Percentiles rank a stretch among this genome's conserved stretches.
These are phyloP conservation scores for Davidsoniella eucalypti DNA, from an alignment of 2,329 filamentous ascomycete species.

Conservation along the genomic window DNA sequence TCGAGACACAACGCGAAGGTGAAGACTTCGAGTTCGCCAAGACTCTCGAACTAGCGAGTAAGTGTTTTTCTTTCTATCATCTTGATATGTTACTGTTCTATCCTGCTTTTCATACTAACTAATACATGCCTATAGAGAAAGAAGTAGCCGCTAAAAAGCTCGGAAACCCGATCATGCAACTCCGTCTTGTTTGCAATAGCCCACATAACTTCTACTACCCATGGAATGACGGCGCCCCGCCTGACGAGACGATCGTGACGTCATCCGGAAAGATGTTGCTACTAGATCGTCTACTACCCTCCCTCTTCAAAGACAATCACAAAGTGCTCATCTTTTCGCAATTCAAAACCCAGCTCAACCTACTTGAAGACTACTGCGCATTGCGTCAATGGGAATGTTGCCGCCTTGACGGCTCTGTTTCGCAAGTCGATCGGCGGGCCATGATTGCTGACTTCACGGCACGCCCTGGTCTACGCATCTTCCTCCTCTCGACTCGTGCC, in stretches of 20 bases:
- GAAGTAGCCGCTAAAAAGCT: conserved; percentile 85
- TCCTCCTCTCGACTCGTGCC: conserved; percentile 76
- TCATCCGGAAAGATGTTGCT: conserved; percentile 92
- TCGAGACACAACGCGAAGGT: conserved; percentile 23
- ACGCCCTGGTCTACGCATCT: conserved; percentile 51
- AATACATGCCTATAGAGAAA: conserved; percentile 34
- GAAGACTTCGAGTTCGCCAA: conserved; percentile 28
- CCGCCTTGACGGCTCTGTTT: conserved; percentile 78
- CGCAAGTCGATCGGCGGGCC: conserved; percentile 51
- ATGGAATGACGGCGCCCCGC: conserved; percentile 44
- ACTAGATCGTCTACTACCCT: conserved; percentile 68
- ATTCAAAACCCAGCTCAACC: conserved; percentile 86
- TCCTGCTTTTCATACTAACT: conserved; percentile 18
- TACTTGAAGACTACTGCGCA: conserved; percentile 77
- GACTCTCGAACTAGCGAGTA: conserved; percentile 62
- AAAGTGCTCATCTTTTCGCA: conserved; percentile 95
- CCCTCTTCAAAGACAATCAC: conserved; percentile 56
- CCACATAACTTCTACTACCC: conserved; percentile 97
- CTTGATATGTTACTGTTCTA: too few species aligned
- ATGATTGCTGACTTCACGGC: conserved; percentile 62
- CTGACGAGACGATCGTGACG: conserved; percentile 71
- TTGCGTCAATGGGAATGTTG: conserved; percentile 68
- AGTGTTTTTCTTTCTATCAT: conserved; percentile 18
- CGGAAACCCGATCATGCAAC: conserved; percentile 82
- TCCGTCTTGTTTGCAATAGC: conserved; percentile 80